Evolutionary conservation across 108 stramenopile genomes (phyloP), one percentile per base, ranked within the genome.

Genomic region (Parietichytrium sp.): DNA sequence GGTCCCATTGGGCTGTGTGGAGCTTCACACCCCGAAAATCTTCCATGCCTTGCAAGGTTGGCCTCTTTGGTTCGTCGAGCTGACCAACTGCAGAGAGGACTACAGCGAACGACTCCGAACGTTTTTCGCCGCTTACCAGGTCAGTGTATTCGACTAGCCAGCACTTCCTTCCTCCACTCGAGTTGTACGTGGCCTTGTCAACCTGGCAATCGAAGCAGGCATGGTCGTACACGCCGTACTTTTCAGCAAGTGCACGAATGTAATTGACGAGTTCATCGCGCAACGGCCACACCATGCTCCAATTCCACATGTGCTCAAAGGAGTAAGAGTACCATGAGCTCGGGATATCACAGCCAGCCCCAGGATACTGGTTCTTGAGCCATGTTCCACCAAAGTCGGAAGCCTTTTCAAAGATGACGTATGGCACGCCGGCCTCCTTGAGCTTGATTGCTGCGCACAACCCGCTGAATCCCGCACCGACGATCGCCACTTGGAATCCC

Each of bases 371-470:
- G 61, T 72, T 72, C 10, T 72, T 33, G 61, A 16, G 61, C 61
- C 61, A 72, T 33, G 61, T 72, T n/a, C 61, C 61, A n/a, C 61
- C 61, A 42, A 72, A 72, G 33, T 42, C 61, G 15, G 36, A 13
- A 2, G 61, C 29, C 61, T 27, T 72, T 20, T 72, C 61, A 25
- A 72, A 72, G 61, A 72, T 72, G 23, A 45, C 61, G 61, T 45
- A 72, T 33, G 61, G 61, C 13, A 72, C 45, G 61, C 61, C 61
- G 42, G 61, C 61, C 61, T 72, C 61, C 61, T 33, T 10, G 8
- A 72, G 61, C 61, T 72, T 72, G 61, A 72, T 72, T 33, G 61
- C 61, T 10, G 42, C 10, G 61, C 61, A 72, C 15, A 72, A 45
- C n/a, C 61, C 61, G 42, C 61, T 72, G 38, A 72, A 45, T 33